Conservation (phyloP, 345 rosid species). For the Sisymbrium irio region DNA sequence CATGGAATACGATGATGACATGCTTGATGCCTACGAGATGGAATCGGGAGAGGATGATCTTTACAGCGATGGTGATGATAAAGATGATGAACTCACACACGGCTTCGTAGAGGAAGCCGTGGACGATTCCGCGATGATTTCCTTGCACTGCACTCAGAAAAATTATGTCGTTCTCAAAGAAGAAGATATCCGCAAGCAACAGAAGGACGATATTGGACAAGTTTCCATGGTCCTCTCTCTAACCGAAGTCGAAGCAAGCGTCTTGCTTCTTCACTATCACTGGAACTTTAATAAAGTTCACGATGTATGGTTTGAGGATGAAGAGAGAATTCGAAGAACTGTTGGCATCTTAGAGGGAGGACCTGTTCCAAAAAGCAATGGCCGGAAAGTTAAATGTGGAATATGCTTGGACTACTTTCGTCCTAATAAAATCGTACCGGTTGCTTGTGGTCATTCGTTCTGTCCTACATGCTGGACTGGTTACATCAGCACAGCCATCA, state of each 20-base stretch:
- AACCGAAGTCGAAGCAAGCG: not conserved
- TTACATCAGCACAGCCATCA: slow-evolving; percentile 1
- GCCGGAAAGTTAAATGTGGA: not conserved
- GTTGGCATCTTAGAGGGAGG: not conserved
- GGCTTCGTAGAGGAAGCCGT: not conserved
- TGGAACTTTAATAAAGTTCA: slow-evolving; percentile 8
- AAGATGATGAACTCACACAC: not conserved
- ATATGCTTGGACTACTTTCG: not conserved
- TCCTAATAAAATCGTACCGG: not conserved
- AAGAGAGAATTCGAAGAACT: slow-evolving; percentile 1
- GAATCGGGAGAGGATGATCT: not conserved
- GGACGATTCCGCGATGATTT: not conserved
- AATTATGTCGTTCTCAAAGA: slow-evolving; percentile 3
- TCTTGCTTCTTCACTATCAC: not conserved
- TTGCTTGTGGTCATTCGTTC: not conserved
- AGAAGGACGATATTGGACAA: not conserved
- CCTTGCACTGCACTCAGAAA: not conserved
- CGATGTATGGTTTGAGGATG: slow-evolving; percentile 13
- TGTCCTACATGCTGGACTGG: slow-evolving; percentile 1
- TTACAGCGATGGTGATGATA: not conserved
- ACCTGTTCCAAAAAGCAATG: not conserved
- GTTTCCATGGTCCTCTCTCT: not conserved
- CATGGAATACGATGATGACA: not conserved
- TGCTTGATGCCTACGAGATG: not conserved
- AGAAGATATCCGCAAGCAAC: not conserved